Evolutionary conservation across 202 grass and related monocot genomes (phyloP).

Genomic region (Tripidium arundinaceum): DNA sequence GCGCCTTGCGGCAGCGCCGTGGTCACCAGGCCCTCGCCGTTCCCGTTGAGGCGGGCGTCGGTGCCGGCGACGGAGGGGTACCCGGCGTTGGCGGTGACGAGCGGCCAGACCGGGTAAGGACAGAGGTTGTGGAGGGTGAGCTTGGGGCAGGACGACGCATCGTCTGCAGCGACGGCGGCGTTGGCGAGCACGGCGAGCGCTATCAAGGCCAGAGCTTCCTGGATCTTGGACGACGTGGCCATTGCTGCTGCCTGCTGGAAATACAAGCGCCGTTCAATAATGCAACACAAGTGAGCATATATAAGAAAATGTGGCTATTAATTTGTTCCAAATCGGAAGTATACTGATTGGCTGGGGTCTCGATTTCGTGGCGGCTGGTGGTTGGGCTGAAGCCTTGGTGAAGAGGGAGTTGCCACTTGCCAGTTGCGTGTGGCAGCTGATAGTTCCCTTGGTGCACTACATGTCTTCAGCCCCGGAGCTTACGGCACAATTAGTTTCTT

Average conservation of each 20-base stretch:
- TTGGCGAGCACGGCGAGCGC: neutral
- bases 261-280: neutral
- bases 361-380: neutral
- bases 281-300: neutral
- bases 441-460: neutral
- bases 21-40: neutral
- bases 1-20: neutral
- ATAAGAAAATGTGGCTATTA: neutral
- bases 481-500: neutral
- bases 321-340: neutral
- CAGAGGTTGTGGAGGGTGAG: constrained; percentile 37
- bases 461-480: neutral
- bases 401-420: neutral
- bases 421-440: neutral
- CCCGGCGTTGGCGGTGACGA: neutral
- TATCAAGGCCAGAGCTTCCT: neutral
- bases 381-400: neutral
- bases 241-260: neutral
- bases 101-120: constrained; percentile 1
- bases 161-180: neutral
- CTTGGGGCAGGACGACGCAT: neutral
- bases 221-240: neutral
- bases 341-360: neutral
- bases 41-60: neutral
- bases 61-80: neutral